These are phyloP conservation scores for Erythrophleum ivorense DNA, from an alignment of 331 rosid species.

Conservation along the genomic window DNA sequence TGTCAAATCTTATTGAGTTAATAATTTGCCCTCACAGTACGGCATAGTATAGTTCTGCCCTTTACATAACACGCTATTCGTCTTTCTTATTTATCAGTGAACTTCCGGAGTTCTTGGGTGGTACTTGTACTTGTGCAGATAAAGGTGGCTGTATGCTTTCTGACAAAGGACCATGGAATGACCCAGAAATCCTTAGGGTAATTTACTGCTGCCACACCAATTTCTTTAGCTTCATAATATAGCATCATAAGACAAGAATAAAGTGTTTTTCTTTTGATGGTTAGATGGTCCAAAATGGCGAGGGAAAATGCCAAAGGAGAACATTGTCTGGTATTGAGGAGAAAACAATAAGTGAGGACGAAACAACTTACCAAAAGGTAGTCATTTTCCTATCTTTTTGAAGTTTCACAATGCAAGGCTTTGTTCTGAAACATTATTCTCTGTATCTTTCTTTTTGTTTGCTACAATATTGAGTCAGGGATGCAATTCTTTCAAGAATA, in stretches of 20 bases:
- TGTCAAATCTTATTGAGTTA: conserved; percentile 6
- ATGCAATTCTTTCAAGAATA: conserved; percentile 52
- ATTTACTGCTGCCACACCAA: conserved; percentile 1
- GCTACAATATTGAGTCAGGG: conserved; percentile 38
- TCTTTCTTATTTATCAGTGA: conserved; percentile 62
- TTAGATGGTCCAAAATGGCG: conserved; percentile 89
- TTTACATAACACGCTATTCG: conserved; percentile 29
- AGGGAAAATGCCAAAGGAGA: conserved; percentile 59
- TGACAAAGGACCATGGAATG: conserved; percentile 99
- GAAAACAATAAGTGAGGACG: conserved; percentile 72
- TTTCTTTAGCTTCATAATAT: not conserved
- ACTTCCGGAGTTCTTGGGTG: conserved; percentile 94
- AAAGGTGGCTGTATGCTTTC: conserved; percentile 97
- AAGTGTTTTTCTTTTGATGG: conserved; percentile 37
- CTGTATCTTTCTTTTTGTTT: conserved; percentile 25
- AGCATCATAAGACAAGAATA: conserved; percentile 14
- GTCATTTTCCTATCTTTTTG: conserved; percentile 22
- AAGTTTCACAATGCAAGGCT: conserved; percentile 12
- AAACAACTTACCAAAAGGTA: conserved; percentile 53
- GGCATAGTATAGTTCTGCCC: not conserved
- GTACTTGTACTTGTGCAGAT: conserved; percentile 86
- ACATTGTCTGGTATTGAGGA: conserved; percentile 54
- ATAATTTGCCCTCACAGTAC: not conserved
- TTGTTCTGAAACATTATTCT: conserved; percentile 31
- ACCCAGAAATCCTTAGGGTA: conserved; percentile 79